Conservation (phyloP, 1,139 yeast genomes). For the Suhomyces kunorum region DNA sequence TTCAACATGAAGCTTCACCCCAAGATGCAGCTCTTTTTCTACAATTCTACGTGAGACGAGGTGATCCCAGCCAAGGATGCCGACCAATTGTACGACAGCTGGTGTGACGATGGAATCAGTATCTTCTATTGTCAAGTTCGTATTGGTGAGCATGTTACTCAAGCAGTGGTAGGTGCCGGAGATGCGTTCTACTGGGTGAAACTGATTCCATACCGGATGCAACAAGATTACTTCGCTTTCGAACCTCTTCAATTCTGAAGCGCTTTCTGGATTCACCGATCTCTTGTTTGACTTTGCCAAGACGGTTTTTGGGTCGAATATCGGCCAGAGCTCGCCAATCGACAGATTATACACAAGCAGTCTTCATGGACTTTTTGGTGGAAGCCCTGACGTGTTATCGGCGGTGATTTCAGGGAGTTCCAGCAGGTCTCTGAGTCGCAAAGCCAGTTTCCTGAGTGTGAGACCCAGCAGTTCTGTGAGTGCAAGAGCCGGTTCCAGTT, state of each 20-base stretch:
- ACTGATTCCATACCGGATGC: conserved; percentile 9
- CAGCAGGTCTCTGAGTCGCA: too few species aligned
- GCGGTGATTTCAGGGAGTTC: too few species aligned
- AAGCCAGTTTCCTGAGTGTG: too few species aligned
- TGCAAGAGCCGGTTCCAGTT: too few species aligned
- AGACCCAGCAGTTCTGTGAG: too few species aligned
- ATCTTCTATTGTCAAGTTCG: conserved; percentile 17
- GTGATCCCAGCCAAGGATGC: conserved; percentile 31
- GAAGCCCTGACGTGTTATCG: too few species aligned
- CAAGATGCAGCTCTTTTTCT: conserved; percentile 35
- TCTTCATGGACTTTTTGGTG: too few species aligned
- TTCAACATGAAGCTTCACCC: conserved; percentile 20
- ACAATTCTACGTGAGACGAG: conserved; percentile 33
- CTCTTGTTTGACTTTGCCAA: neutral
- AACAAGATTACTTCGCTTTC: conserved; percentile 1
- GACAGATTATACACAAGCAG: too few species aligned
- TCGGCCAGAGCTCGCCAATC: too few species aligned
- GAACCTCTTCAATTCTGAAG: neutral
- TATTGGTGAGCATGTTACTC: conserved; percentile 16
- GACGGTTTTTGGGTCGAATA: too few species aligned
- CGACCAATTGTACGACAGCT: conserved; percentile 27
- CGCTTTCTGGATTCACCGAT: neutral
- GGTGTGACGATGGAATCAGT: conserved; percentile 26
- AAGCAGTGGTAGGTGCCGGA: conserved; percentile 18
- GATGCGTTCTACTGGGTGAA: conserved; percentile 16